Evolutionary conservation across 2,329 filamentous ascomycete species (phyloP).

Genomic region (Ceratocystis cacaofunesta): DNA sequence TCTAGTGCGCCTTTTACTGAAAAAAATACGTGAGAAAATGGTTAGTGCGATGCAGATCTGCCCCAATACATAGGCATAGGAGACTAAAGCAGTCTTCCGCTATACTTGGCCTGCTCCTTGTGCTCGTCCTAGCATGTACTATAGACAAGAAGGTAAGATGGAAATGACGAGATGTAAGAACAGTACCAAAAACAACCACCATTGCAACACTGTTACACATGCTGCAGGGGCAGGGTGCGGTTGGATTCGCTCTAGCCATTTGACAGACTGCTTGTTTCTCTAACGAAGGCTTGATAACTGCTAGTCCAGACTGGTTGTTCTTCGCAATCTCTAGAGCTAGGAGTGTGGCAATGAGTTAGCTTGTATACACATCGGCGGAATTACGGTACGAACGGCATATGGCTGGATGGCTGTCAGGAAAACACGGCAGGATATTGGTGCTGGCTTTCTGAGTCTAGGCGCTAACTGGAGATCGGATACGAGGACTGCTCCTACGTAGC

Average conservation of each 20-base stretch:
- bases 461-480: not conserved
- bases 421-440: not conserved
- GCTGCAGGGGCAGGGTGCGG: not conserved
- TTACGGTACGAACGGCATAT: not conserved
- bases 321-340: not conserved
- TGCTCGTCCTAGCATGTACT: no score
- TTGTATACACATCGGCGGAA: not conserved
- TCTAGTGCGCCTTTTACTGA: not conserved
- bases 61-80: not conserved
- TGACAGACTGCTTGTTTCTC: not conserved
- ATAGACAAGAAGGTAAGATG: no score
- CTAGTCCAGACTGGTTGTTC: not conserved
- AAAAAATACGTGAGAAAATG: not conserved
- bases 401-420: not conserved
- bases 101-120: no score
- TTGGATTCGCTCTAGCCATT: not conserved
- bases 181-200: not conserved
- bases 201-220: slow-evolving; percentile 1
- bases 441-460: not conserved
- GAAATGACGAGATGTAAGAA: not conserved
- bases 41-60: not conserved
- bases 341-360: not conserved
- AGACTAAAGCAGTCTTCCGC: not conserved
- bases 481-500: not conserved
- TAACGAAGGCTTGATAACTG: not conserved